Evolutionary conservation across 2,329 filamentous ascomycete genomes (phyloP).

Genomic region (Trichoderma koningiopsis): DNA sequence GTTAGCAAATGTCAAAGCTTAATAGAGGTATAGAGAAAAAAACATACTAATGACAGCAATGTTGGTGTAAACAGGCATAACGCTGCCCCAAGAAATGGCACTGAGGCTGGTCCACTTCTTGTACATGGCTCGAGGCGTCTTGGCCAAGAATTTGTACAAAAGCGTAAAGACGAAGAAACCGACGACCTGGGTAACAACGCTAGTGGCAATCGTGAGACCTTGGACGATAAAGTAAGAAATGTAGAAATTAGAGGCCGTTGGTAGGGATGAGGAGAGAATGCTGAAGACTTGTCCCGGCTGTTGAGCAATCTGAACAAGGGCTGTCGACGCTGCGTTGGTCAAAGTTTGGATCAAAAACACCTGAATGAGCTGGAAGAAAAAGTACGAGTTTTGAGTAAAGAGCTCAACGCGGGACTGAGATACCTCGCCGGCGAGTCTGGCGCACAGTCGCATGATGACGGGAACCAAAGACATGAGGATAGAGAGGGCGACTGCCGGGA

Average conservation of each 20-base stretch:
- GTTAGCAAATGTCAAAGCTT: constrained; percentile 28
- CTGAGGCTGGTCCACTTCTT: constrained; percentile 69
- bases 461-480: constrained; percentile 83
- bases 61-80: constrained; percentile 74
- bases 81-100: constrained; percentile 74
- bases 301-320: constrained; percentile 63
- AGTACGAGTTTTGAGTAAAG: constrained; percentile 90
- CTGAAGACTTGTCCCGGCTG: constrained; percentile 63
- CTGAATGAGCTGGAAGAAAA: constrained; percentile 87
- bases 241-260: constrained; percentile 89
- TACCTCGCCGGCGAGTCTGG: constrained; percentile 76
- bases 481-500: constrained; percentile 78
- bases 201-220: constrained; percentile 74
- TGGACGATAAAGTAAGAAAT: constrained; percentile 87
- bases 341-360: constrained; percentile 88
- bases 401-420: constrained; percentile 80
- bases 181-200: constrained; percentile 68
- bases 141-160: constrained; percentile 71
- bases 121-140: constrained; percentile 78
- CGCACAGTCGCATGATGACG: constrained; percentile 64
- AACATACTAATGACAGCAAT: constrained; percentile 66
- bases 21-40: not conserved
- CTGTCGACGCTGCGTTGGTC: constrained; percentile 73
- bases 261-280: constrained; percentile 72
- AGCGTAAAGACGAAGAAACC: constrained; percentile 68